Percentiles rank a stretch among this genome's conserved stretches.
These are phyloP conservation scores for Podila verticillata DNA, from an alignment of 192 early-diverging fungal genomes.

Conservation along the genomic window DNA sequence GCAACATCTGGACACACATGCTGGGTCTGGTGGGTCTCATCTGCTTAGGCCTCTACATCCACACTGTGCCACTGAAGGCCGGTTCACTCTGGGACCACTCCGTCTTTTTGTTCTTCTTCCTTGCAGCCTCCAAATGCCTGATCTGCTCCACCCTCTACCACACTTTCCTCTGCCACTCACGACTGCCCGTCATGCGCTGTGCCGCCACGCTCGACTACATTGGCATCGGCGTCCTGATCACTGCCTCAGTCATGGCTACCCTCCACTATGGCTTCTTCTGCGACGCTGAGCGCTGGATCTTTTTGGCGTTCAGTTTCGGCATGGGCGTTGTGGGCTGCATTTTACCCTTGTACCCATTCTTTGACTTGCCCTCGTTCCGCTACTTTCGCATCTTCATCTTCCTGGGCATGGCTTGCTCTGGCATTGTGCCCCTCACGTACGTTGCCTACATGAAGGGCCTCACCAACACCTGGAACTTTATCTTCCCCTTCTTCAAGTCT, in stretches of 20 bases:
- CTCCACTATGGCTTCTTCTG: constrained; percentile 70
- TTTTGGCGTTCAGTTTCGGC: constrained; percentile 52
- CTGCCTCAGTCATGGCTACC: constrained; percentile 63
- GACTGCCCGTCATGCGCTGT: constrained; percentile 58
- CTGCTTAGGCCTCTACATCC: constrained; percentile 59
- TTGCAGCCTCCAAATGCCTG: constrained; percentile 66
- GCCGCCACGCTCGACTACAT: constrained; percentile 73
- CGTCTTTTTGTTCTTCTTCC: constrained; percentile 64
- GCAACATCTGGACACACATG: constrained; percentile 75
- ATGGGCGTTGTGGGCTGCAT: constrained; percentile 60
- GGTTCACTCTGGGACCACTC: constrained; percentile 43
- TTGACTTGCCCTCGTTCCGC: constrained; percentile 60
- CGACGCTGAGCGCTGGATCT: constrained; percentile 59
- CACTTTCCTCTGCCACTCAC: constrained; percentile 68
- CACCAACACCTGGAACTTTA: constrained; percentile 53
- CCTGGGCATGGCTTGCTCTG: constrained; percentile 60
- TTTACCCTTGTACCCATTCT: constrained; percentile 64
- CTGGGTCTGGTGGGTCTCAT: constrained; percentile 66
- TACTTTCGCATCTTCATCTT: constrained; percentile 67
- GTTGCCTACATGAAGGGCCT: constrained; percentile 56
- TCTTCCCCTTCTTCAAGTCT: constrained; percentile 59
- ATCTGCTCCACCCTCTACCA: constrained; percentile 70
- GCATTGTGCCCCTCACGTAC: constrained; percentile 62
- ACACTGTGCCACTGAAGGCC: constrained; percentile 33
- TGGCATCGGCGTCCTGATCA: constrained; percentile 71